Base-by-base conservation (phyloP, 2,329 filamentous ascomycete genomes). In the Phyllosticta citribraziliensis region DNA sequence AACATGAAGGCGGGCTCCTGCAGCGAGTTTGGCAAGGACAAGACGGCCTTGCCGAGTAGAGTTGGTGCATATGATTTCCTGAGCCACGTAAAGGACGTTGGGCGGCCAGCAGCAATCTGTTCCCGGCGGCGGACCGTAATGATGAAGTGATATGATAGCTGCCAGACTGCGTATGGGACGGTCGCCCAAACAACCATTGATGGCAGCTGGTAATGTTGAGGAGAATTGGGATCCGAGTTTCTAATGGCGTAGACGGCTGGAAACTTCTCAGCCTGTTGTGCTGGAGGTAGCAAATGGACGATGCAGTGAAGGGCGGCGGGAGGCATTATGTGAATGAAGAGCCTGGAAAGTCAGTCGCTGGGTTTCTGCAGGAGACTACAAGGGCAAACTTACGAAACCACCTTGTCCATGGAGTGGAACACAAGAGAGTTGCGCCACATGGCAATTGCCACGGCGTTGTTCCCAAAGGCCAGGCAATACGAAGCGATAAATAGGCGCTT, bases 271-370 rank as follows among this genome's bases (percentile, higher is more conserved):
- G 81, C 78, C 69, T 95, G 88, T 52, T 82, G 73, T 22, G 85
- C 84, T 1, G 83, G 74, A 0, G 88, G 76, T 12, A 91, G 80
- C 20, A 97, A 80, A 72, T 99, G 94, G 17, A 96, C 89, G 14
- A 99, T 81, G 70, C 91, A 95, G 74, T 99, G 94, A 12, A 99
- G 82, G 1, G 92, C 90, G 5, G 89, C 93, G 66, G 92, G 96
- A 0, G 94, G 94, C 93, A 99, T 99, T 69, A 99, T 96, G 74
- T 99, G 94, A 67, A 99, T 97, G 77, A 99, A 99, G n/a, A 99
- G 82, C 73, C 85, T 88, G 64, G 6, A 52, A 33, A 22, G 22
- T 58, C 22, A 47, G 54, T 58, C 47, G 60, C 6, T 12, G 27
- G 19, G 6, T 11, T 17, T 11, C 14, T 35, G 24, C 50, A 56